A percentile compares a stretch with the other conserved stretches of the same genome.
Evolutionary conservation across 768 basidiomycete genomes (phyloP).

Genomic region (Calocybe indica): DNA sequence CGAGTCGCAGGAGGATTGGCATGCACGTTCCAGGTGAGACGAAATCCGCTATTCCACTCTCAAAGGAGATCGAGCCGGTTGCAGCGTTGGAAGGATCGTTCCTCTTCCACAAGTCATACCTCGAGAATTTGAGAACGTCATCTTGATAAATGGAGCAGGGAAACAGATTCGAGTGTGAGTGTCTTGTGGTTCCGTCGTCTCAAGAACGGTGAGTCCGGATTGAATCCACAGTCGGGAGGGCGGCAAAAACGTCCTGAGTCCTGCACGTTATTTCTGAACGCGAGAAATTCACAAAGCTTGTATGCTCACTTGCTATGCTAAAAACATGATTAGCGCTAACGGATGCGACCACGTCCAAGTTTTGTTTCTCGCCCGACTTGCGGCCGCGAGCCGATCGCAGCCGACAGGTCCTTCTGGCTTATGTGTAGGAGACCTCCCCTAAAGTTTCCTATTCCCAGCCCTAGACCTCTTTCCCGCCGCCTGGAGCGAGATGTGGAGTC

Average conservation of each 20-base stretch:
- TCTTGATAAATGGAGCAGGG: slow-evolving; percentile 26
- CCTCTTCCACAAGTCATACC: slow-evolving; percentile 1
- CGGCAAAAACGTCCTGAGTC: slow-evolving; percentile 5
- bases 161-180: slow-evolving; percentile 29
- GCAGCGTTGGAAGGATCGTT: too few relatives aligned
- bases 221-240: not conserved
- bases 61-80: too few relatives aligned
- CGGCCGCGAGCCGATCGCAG: slow-evolving; percentile 4
- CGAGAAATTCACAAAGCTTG: too few relatives aligned
- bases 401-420: slow-evolving; percentile 53
- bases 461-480: slow-evolving; percentile 60
- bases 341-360: too few relatives aligned
- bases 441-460: slow-evolving; percentile 78
- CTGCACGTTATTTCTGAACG: not conserved
- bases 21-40: too few relatives aligned
- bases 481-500: slow-evolving; percentile 22
- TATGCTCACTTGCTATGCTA: too few relatives aligned
- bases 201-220: not conserved
- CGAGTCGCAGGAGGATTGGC: too few relatives aligned
- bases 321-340: too few relatives aligned
- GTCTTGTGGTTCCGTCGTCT: not conserved
- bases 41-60: too few relatives aligned
- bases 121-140: slow-evolving; percentile 19
- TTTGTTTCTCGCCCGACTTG: too few relatives aligned
- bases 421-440: slow-evolving; percentile 63